These are phyloP conservation scores for Chenopodium berlandieri DNA, from an alignment of 148 eudicot genomes.

Conservation along the genomic window DNA sequence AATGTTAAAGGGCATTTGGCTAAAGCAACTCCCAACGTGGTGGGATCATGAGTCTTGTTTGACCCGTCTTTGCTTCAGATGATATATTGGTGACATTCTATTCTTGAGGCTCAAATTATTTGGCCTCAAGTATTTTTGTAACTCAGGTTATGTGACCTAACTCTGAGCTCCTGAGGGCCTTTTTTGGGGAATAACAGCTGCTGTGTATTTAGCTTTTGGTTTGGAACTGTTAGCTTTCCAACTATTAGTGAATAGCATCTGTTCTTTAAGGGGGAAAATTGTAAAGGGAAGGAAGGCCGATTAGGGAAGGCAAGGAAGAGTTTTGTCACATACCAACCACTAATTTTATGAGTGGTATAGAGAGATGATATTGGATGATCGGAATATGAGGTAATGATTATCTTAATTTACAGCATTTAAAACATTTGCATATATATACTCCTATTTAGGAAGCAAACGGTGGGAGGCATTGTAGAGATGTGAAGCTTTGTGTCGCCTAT, in stretches of 20 bases:
- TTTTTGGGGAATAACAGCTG: not conserved
- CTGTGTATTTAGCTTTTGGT: not conserved
- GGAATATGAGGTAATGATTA: not conserved
- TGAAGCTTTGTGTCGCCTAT: not conserved
- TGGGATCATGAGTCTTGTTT: constrained; percentile 38
- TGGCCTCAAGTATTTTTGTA: not conserved
- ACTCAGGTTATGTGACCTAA: not conserved
- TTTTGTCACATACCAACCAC: not conserved
- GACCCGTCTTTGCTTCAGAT: not conserved
- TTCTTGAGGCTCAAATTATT: not conserved
- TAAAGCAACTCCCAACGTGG: constrained; percentile 47
- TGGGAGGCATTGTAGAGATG: not conserved
- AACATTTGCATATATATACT: no score
- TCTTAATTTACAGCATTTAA: not conserved
- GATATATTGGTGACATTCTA: not conserved
- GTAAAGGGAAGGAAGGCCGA: not conserved
- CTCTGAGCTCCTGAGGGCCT: not conserved
- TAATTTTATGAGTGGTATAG: not conserved
- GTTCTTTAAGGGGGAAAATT: not conserved
- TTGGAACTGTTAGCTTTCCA: not conserved
- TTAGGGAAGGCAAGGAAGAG: not conserved
- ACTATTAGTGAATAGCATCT: not conserved
- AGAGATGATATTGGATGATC: not conserved
- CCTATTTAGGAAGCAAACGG: no score
- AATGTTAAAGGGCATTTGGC: constrained; percentile 49